Evolutionary conservation across 2,329 filamentous ascomycete genomes (phyloP).

Genomic region (Pestalotiopsis sp.): DNA sequence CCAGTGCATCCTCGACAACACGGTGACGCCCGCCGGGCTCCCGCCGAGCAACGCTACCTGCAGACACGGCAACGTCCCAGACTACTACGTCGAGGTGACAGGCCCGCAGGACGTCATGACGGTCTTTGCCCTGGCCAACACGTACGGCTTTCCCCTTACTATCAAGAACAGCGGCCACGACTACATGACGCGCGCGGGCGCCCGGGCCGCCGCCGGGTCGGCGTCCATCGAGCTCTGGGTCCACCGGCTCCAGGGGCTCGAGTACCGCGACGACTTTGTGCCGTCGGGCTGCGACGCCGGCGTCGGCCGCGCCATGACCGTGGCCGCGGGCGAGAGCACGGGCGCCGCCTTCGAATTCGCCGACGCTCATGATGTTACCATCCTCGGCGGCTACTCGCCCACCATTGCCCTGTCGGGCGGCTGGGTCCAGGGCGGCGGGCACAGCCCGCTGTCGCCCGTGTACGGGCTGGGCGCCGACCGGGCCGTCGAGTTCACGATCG

Average conservation of each 20-base stretch:
- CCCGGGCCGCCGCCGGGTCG: conserved; percentile 18
- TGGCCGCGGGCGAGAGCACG: conserved; percentile 32
- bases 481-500: conserved; percentile 31
- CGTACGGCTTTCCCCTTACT: conserved; percentile 26
- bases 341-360: conserved; percentile 30
- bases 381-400: conserved; percentile 27
- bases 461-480: conserved; percentile 32
- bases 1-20: conserved; percentile 30
- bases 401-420: conserved; percentile 29
- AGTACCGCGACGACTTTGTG: conserved; percentile 23
- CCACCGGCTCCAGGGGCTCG: conserved; percentile 27
- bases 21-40: conserved; percentile 20
- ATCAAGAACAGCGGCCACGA: conserved; percentile 39
- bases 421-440: conserved; percentile 31
- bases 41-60: conserved; percentile 24
- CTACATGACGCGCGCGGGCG: conserved; percentile 34
- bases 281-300: conserved; percentile 23
- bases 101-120: conserved; percentile 21
- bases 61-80: conserved; percentile 29
- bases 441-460: conserved; percentile 29
- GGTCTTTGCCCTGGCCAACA: conserved; percentile 24
- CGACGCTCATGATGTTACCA: conserved; percentile 24
- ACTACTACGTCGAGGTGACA: conserved; percentile 26
- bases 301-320: conserved; percentile 26
- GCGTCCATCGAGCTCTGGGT: conserved; percentile 31